Conservation (phyloP, 129 eudicot genomes). For the Mikania micrantha region DNA sequence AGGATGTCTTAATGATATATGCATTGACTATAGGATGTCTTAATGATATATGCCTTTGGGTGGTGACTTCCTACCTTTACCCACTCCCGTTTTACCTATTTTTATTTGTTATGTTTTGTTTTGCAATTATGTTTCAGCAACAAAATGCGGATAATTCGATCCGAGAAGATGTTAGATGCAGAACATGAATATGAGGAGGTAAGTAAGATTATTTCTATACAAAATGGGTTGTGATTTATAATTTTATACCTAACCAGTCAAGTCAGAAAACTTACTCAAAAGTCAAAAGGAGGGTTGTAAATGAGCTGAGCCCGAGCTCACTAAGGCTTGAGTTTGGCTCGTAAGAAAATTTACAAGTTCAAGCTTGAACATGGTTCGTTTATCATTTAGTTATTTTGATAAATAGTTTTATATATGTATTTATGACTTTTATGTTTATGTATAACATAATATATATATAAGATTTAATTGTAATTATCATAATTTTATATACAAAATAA, state of each 20-base stretch:
- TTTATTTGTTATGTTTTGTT: slow-evolving; percentile 8
- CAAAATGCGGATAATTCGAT: slow-evolving; percentile 73
- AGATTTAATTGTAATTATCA: no score
- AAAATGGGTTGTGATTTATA: background rate
- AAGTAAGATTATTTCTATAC: background rate
- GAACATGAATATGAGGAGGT: slow-evolving; percentile 86
- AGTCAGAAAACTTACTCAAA: background rate
- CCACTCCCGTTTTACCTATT: background rate
- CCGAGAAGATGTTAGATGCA: slow-evolving; percentile 67
- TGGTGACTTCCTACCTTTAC: background rate
- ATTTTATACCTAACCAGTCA: background rate
- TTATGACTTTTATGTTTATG: no score
- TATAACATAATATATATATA: no score
- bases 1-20: background rate
- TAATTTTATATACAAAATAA: no score
- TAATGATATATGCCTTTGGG: no score
- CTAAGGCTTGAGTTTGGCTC: no score
- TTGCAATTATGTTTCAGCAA: slow-evolving; percentile 45
- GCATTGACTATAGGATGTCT: background rate
- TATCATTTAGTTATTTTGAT: no score
- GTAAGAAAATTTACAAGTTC: no score
- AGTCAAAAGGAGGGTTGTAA: no score
- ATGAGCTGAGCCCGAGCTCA: no score
- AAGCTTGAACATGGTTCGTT: no score
- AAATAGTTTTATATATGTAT: no score